Percentiles rank a stretch among this genome's conserved stretches.
Evolutionary conservation across 2,329 filamentous ascomycete genomes (phyloP).

Genomic region (Arthrinium puccinioides): DNA sequence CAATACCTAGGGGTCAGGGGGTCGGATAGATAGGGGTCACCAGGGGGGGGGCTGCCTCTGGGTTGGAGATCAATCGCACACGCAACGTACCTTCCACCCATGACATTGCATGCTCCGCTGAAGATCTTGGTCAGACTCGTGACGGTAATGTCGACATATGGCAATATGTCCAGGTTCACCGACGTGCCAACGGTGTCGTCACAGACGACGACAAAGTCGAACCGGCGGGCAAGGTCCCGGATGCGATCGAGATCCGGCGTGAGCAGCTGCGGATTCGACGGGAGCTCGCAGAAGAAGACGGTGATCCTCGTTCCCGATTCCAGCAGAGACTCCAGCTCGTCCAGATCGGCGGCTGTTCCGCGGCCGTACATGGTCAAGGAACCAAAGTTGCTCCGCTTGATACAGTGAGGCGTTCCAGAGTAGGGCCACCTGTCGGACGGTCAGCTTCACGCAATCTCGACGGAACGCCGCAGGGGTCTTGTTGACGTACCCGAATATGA

Average conservation of each 20-base stretch:
- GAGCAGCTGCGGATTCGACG: slow-evolving; percentile 80
- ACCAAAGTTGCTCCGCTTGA: neutral
- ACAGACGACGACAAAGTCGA: slow-evolving; percentile 82
- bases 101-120: slow-evolving; percentile 94
- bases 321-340: slow-evolving; percentile 71
- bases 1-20: neutral
- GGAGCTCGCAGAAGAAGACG: slow-evolving; percentile 89
- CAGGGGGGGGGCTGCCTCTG: neutral
- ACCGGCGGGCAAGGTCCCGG: slow-evolving; percentile 67
- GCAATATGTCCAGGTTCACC: slow-evolving; percentile 88
- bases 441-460: too few relatives aligned
- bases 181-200: slow-evolving; percentile 98
- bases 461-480: too few relatives aligned
- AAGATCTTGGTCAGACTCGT: slow-evolving; percentile 96
- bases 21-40: neutral
- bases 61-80: neutral
- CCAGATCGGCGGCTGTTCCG: slow-evolving; percentile 70
- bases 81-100: slow-evolving; percentile 59
- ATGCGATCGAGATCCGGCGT: slow-evolving; percentile 86
- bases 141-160: slow-evolving; percentile 82
- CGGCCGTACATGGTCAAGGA: slow-evolving; percentile 54
- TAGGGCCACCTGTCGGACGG: neutral
- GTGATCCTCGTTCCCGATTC: slow-evolving; percentile 67
- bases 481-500: neutral
- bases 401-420: neutral